These are phyloP conservation scores for Rubus parviflorus DNA, from an alignment of 306 rosid species.

Conservation along the genomic window DNA sequence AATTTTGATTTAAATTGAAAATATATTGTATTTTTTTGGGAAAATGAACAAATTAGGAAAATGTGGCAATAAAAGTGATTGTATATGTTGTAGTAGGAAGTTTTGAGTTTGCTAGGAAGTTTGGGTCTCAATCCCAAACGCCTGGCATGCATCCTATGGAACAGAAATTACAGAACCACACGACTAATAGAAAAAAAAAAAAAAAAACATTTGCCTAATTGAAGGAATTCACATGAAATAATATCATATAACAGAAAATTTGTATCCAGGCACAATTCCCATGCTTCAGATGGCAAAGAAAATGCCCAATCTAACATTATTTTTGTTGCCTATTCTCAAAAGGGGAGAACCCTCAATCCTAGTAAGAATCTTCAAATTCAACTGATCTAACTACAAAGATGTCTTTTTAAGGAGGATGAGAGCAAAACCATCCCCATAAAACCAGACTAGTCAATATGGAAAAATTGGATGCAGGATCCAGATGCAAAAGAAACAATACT, in stretches of 20 bases:
- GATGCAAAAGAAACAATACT: conserved; percentile 39
- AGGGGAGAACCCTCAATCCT: conserved; percentile 32
- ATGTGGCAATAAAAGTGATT: no score
- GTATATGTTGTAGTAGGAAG: no score
- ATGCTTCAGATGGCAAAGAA: conserved; percentile 7
- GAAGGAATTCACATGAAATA: neutral
- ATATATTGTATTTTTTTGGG: no score
- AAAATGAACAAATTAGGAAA: no score
- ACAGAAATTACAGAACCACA: no score
- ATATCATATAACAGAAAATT: neutral
- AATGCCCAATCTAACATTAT: conserved; percentile 14
- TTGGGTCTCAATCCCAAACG: no score
- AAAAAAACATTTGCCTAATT: no score
- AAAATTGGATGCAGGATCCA: conserved; percentile 43
- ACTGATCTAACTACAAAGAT: conserved; percentile 44
- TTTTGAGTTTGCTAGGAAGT: no score
- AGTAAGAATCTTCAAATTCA: conserved; percentile 36
- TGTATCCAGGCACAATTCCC: conserved; percentile 14
- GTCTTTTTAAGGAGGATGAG: conserved; percentile 49
- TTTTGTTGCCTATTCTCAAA: conserved; percentile 7
- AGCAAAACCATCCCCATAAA: conserved; percentile 72
- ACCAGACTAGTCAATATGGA: conserved; percentile 20
- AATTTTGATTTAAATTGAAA: no score
- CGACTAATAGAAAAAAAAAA: no score
- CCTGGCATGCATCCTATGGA: no score